Conservation (phyloP, 2,329 filamentous ascomycete species). For the Colletotrichum incanum region DNA sequence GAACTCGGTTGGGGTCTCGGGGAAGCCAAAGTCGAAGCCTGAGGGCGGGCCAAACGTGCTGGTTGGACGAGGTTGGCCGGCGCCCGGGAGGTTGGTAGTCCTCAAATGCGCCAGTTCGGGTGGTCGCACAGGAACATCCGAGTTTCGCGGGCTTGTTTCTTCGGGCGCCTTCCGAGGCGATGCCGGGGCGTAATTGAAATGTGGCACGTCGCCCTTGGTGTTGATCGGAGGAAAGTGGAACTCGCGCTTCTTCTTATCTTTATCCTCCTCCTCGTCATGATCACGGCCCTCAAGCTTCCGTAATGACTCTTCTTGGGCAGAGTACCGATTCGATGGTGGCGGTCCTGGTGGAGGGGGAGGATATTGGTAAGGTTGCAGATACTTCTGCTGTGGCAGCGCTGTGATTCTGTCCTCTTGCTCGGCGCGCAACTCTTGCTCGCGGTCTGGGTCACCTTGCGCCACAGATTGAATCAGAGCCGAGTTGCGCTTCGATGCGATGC, state of each 20-base stretch:
- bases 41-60: conserved; percentile 73
- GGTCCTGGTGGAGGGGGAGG: conserved; percentile 51
- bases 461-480: conserved; percentile 87
- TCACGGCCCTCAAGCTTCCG: conserved; percentile 65
- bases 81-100: conserved; percentile 57
- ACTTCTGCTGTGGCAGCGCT: conserved; percentile 80
- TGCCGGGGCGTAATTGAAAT: conserved; percentile 70
- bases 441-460: conserved; percentile 83
- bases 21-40: conserved; percentile 86
- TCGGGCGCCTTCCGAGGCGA: conserved; percentile 57
- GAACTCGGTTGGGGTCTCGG: conserved; percentile 86
- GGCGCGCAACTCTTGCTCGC: conserved; percentile 82
- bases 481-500: conserved; percentile 88
- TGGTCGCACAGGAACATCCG: conserved; percentile 55
- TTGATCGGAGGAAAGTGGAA: conserved; percentile 74
- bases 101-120: conserved; percentile 73
- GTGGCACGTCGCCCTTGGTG: conserved; percentile 64
- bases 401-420: conserved; percentile 91
- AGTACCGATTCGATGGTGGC: conserved; percentile 51
- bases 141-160: conserved; percentile 41
- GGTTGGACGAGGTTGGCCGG: conserved; percentile 60
- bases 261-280: conserved; percentile 60
- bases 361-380: conserved; percentile 69
- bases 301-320: conserved; percentile 63
- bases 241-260: conserved; percentile 56